Conservation (phyloP, 164 flowering plant genomes). For the Vitis riparia region DNA sequence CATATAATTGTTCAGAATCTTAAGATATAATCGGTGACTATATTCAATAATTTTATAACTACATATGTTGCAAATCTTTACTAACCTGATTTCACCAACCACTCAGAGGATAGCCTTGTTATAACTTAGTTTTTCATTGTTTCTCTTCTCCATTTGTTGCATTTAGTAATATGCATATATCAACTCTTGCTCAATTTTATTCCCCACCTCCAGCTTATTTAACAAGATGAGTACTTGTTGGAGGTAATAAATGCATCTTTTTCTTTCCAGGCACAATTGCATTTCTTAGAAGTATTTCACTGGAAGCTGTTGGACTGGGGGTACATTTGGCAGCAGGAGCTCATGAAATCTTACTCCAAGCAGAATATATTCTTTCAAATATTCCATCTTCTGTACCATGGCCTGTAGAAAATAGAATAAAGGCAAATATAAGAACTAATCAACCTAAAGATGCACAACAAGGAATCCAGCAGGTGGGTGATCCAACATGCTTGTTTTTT, state of each 20-base stretch:
- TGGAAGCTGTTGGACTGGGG: constrained; percentile 95
- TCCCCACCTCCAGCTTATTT: neutral
- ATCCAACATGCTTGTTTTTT: neutral
- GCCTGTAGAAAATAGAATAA: constrained; percentile 34
- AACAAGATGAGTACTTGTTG: too few species aligned
- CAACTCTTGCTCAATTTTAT: neutral
- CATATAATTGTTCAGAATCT: too few species aligned
- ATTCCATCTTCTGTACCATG: constrained; percentile 59
- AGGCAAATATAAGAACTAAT: constrained; percentile 56
- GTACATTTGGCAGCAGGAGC: constrained; percentile 95
- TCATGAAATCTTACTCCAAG: constrained; percentile 84
- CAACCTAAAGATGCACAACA: constrained; percentile 89
- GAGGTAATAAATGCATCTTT: too few species aligned
- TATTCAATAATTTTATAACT: too few species aligned
- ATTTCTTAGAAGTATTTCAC: constrained; percentile 90
- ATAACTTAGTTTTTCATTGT: neutral
- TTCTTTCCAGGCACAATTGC: constrained; percentile 73
- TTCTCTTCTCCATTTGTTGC: neutral
- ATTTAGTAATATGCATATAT: neutral
- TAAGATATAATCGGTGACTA: too few species aligned
- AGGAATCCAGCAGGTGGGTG: constrained; percentile 74
- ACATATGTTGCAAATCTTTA: too few species aligned
- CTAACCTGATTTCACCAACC: too few species aligned
- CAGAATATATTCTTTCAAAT: constrained; percentile 71
- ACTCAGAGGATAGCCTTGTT: too few species aligned